Base-by-base conservation (phyloP, 2,329 filamentous ascomycete genomes). In the Fusarium longipes region DNA sequence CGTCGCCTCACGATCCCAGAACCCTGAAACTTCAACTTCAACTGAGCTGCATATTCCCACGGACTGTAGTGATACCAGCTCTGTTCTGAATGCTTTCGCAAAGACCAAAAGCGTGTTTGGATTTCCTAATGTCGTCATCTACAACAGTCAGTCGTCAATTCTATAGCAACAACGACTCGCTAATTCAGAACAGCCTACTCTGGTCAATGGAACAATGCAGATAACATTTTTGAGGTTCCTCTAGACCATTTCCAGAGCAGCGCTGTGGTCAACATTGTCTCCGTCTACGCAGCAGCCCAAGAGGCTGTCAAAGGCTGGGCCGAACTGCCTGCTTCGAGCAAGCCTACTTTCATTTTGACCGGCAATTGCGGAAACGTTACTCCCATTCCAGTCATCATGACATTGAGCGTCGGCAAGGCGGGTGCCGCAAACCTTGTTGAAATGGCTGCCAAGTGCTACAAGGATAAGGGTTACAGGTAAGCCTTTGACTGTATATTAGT, bases 241-340 rank as follows among this genome's bases (percentile, higher is more conserved):
- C 3, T 57, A 0, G 50, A 57, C 0, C 12, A 18, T 9, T 63
- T 63, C 18, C 43, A 63, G 9, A 63, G 7, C 1, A 30, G 27
- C 7, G 12, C 27, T 0, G 2, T n/a, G 0, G 25, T 67, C 22
- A 66, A 66, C 1, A 63, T 57, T 4, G 12, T 47, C 8, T 44
- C 57, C 3, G 39, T 48, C 8, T 66, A 63, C 17, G 45, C 39
- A 4, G 57, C 57, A 2, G 63, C 57, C 4, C 57, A 67, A 6
- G 40, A 63, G 3, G 63, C 63, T 0, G 45, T 67, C 0, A 47
- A 42, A 11, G 63, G 49, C 0, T 66, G 57, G 63, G 11, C 24
- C 6, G 38, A 35, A 1, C 30, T 67, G 0, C 45, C 63, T 1
- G 1, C 12, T 4, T 20, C 42, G 0, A 67, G 33, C 2, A 51